Conservation (phyloP, 2,329 filamentous ascomycete species). For the Colletotrichum sp. region DNA sequence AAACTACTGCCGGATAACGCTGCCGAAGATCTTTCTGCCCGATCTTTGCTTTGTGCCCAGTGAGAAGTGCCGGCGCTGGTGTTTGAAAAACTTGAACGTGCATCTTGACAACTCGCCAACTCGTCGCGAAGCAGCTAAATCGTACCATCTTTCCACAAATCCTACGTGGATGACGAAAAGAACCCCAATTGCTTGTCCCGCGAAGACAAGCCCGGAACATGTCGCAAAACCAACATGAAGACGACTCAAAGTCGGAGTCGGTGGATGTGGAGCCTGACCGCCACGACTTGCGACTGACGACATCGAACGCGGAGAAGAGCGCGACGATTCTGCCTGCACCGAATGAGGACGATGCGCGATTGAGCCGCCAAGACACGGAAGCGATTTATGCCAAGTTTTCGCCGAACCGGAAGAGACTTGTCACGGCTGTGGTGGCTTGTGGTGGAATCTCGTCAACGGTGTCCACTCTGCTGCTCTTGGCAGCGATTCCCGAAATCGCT, state of each 20-base stretch:
- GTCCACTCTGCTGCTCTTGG: conserved; percentile 56
- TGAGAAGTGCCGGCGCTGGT: not conserved
- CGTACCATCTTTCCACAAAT: not conserved
- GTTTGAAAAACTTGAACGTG: not conserved
- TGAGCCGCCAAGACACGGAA: conserved; percentile 18
- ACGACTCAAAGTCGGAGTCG: not conserved
- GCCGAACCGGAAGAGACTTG: conserved; percentile 1
- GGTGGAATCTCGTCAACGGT: conserved; percentile 9
- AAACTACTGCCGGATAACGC: not conserved
- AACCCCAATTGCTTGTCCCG: not conserved
- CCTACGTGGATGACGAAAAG: not conserved
- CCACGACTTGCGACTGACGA: not conserved
- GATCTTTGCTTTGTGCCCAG: not conserved
- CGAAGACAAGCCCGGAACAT: not conserved
- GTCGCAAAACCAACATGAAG: not conserved
- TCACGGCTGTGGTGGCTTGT: conserved; percentile 9
- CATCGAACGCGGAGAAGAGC: conserved; percentile 15
- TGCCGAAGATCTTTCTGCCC: not conserved
- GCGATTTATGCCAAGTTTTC: conserved; percentile 1
- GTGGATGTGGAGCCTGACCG: not conserved
- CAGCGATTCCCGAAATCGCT: conserved; percentile 78
- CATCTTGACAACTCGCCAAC: not conserved
- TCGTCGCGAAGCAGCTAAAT: not conserved
- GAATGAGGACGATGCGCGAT: not conserved
- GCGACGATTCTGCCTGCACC: not conserved